A percentile compares a stretch with the other conserved stretches of the same genome.
Evolutionary conservation across 2,329 filamentous ascomycete genomes (phyloP).

Genomic region (Tolypocladium ophioglossoides): DNA sequence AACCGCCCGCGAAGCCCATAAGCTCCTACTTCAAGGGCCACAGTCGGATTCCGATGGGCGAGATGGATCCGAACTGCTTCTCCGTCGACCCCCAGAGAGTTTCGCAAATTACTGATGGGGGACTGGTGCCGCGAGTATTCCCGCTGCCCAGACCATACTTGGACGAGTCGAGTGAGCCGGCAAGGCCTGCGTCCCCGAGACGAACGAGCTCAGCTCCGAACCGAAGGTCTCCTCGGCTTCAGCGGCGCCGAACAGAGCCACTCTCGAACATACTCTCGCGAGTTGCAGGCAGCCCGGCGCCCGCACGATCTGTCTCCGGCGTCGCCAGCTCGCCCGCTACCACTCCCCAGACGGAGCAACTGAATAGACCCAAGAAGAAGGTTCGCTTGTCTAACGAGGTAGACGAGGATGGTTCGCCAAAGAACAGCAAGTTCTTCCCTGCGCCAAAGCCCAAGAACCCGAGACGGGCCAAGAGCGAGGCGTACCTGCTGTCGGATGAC

Average conservation of each 20-base stretch:
- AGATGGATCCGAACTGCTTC: constrained; percentile 54
- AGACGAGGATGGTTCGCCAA: constrained; percentile 19
- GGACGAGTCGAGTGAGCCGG: constrained; percentile 20
- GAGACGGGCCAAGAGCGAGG: constrained; percentile 24
- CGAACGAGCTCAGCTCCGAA: constrained; percentile 9
- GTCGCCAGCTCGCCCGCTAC: constrained; percentile 4
- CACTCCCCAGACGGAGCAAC: constrained; percentile 11
- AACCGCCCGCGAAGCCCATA: constrained; percentile 37
- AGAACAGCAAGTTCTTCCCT: constrained; percentile 47
- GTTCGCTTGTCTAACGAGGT: constrained; percentile 40
- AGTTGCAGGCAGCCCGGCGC: constrained; percentile 11
- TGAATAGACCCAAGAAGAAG: constrained; percentile 43
- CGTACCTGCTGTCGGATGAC: constrained; percentile 43
- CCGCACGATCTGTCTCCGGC: constrained; percentile 6
- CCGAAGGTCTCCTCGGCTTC: constrained; percentile 26
- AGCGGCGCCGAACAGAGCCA: constrained; percentile 43
- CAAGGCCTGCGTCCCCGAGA: constrained; percentile 2
- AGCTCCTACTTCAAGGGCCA: constrained; percentile 41
- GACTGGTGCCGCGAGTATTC: constrained; percentile 43
- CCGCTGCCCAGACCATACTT: constrained; percentile 49
- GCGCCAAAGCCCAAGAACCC: constrained; percentile 15
- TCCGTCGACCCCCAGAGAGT: constrained; percentile 37
- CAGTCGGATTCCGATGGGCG: constrained; percentile 45
- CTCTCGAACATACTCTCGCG: constrained; percentile 31
- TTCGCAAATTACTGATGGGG: constrained; percentile 37